A percentile compares a stretch with the other conserved stretches of the same genome.
Evolutionary conservation across 2,329 filamentous ascomycete species (phyloP).

Genomic region (Colletotrichum graminicola): DNA sequence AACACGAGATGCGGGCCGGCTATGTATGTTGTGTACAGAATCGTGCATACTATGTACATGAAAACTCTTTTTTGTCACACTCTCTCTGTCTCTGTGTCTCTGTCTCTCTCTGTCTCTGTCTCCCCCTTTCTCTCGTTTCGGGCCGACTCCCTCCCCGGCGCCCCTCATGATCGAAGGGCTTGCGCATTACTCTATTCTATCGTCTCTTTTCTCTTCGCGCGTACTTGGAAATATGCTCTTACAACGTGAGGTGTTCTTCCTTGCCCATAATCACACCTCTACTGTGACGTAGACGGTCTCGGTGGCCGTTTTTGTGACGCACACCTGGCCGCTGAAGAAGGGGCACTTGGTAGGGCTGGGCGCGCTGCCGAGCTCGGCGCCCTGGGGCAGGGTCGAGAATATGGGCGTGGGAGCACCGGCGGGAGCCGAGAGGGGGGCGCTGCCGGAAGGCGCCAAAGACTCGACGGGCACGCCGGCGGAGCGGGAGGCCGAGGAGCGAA

Average conservation of each 20-base stretch:
- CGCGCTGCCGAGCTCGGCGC: not conserved
- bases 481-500: not conserved
- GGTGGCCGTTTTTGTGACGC: constrained; percentile 22
- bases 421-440: constrained; percentile 13
- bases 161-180: too few species aligned
- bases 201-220: not conserved
- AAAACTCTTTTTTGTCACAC: not conserved
- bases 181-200: not conserved
- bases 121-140: too few species aligned
- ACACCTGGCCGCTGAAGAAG: not conserved
- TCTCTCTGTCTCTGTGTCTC: too few species aligned
- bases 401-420: constrained; percentile 18
- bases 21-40: constrained; percentile 25
- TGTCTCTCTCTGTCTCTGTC: too few species aligned
- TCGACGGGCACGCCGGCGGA: not conserved
- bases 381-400: constrained; percentile 26
- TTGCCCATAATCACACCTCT: not conserved
- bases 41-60: constrained; percentile 40
- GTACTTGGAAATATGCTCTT: not conserved
- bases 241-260: not conserved
- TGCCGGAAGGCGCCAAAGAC: not conserved
- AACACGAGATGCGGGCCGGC: not conserved
- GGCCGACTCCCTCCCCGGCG: too few species aligned
- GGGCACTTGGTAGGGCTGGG: constrained; percentile 17
- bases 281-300: constrained; percentile 29